Conservation (phyloP, 805 yeast species). For the Cyberlindnera veronae region DNA sequence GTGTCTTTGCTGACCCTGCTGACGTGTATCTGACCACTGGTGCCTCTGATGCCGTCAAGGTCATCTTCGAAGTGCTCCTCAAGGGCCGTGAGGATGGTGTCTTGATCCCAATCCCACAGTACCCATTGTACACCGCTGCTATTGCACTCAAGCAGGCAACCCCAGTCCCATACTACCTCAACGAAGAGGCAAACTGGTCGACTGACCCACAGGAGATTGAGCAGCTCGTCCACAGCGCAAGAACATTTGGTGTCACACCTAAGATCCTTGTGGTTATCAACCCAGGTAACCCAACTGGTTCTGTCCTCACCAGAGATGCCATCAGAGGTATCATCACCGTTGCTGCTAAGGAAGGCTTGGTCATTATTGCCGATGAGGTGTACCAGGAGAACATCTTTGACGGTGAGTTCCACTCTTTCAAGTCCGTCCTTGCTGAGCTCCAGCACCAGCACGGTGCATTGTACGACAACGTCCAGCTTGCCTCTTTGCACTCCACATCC, state of each 20-base stretch:
- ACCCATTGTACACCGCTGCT: slow-evolving; percentile 95
- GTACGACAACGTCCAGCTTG: slow-evolving; percentile 77
- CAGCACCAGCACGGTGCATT: slow-evolving; percentile 47
- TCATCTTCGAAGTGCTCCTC: slow-evolving; percentile 68
- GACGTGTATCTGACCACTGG: slow-evolving; percentile 87
- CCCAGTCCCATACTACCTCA: slow-evolving; percentile 81
- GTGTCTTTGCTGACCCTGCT: slow-evolving; percentile 59
- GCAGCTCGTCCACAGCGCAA: slow-evolving; percentile 45
- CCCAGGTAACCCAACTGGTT: slow-evolving; percentile 99
- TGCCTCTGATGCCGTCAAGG: slow-evolving; percentile 91
- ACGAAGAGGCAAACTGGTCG: slow-evolving; percentile 83
- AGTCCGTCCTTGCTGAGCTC: slow-evolving; percentile 68
- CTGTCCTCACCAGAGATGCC: slow-evolving; percentile 61
- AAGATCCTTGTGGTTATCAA: slow-evolving; percentile 88
- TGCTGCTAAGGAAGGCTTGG: slow-evolving; percentile 82
- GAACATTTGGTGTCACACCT: slow-evolving; percentile 53
- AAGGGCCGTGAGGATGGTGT: slow-evolving; percentile 61
- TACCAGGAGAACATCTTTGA: slow-evolving; percentile 89
- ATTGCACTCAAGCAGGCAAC: slow-evolving; percentile 78
- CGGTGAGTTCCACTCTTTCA: slow-evolving; percentile 81
- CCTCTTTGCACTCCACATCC: slow-evolving; percentile 94
- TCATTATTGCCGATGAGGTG: slow-evolving; percentile 95
- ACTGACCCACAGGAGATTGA: slow-evolving; percentile 67
- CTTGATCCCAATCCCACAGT: slow-evolving; percentile 96
- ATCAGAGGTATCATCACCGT: slow-evolving; percentile 70